phyloP scores from a whole-genome alignment of 192 early-diverging fungal species.

The Dispira parvispora region DNA sequence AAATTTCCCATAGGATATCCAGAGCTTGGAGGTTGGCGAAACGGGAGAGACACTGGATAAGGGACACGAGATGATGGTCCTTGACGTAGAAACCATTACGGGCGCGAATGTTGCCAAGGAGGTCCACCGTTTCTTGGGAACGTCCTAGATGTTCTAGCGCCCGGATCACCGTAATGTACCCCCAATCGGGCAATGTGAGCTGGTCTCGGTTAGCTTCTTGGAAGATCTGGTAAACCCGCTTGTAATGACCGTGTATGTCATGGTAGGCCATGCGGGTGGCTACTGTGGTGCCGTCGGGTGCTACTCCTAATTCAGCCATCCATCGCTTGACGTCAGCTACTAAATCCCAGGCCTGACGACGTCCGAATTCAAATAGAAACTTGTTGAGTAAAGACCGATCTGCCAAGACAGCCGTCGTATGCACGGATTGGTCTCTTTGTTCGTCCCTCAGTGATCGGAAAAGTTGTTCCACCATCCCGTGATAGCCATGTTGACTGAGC shows the following conservation, averaged over 20 bases:
- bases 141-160: background rate
- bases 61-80: background rate
- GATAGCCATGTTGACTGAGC: background rate
- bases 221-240: background rate
- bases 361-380: conserved; percentile 1
- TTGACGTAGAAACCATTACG: background rate
- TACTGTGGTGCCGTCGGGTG: background rate
- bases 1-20: background rate
- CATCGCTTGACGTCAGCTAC: background rate
- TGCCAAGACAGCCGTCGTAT: no score
- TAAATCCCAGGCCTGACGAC: background rate
- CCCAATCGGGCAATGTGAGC: background rate
- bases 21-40: background rate
- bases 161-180: background rate
- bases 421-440: no score
- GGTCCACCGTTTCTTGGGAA: background rate
- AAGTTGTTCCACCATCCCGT: background rate
- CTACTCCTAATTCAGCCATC: background rate
- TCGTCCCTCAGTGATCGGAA: no score
- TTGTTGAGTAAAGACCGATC: background rate
- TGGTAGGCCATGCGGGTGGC: background rate
- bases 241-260: background rate
- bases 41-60: background rate
- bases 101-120: background rate
- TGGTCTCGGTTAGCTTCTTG: background rate